Evolutionary conservation across 768 basidiomycete genomes (phyloP).

Genomic region (Strobilomyces echinocephalus): DNA sequence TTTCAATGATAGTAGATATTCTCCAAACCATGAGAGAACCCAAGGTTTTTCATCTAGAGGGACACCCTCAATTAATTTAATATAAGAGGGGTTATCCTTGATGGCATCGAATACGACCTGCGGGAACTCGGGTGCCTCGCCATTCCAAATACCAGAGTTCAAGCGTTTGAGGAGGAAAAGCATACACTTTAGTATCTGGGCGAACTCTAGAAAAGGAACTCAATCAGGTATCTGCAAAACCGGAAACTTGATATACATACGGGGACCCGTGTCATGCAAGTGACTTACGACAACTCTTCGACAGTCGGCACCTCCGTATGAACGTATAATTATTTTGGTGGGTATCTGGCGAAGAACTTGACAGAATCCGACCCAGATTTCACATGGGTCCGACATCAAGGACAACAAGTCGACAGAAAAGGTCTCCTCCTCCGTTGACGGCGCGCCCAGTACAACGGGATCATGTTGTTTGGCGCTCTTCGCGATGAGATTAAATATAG

Average conservation of each 20-base stretch:
- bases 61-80: conserved; percentile 39
- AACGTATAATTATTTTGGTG: conserved; percentile 34
- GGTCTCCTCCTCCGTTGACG: conserved; percentile 4
- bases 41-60: conserved; percentile 37
- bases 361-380: conserved; percentile 51
- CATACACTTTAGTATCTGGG: conserved; percentile 53
- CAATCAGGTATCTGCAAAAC: not conserved
- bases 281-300: conserved; percentile 57
- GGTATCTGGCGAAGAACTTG: conserved; percentile 54
- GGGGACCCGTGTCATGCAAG: conserved; percentile 52
- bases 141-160: conserved; percentile 58
- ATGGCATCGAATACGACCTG: conserved; percentile 77
- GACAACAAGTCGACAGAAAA: conserved; percentile 11
- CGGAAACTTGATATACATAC: conserved; percentile 41
- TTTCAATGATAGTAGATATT: conserved; percentile 56
- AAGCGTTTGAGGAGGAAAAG: conserved; percentile 56
- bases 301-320: conserved; percentile 38
- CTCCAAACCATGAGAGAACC: conserved; percentile 61
- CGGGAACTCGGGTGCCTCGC: conserved; percentile 67
- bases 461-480: conserved; percentile 7
- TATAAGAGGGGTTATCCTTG: conserved; percentile 67
- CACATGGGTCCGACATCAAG: conserved; percentile 36
- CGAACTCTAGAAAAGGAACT: conserved; percentile 46
- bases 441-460: not conserved
- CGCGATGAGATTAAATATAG: conserved; percentile 29